Evolutionary conservation across 495 filamentous ascomycete genomes (phyloP).

Genomic region (Tetracladium marchalianum): DNA sequence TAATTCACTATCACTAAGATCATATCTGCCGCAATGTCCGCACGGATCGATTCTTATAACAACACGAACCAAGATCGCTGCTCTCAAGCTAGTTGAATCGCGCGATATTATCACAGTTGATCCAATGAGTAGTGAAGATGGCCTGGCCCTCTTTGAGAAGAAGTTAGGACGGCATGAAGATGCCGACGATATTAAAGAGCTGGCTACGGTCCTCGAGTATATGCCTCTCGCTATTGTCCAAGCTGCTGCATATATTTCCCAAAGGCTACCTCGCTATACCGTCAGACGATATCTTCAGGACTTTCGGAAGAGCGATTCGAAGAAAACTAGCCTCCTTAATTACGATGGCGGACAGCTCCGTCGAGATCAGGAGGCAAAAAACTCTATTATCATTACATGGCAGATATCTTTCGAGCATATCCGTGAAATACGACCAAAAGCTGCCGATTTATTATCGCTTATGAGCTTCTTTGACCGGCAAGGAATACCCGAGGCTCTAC

Average conservation of each 20-base stretch:
- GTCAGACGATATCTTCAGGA: conserved; percentile 26
- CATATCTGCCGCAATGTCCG: conserved; percentile 22
- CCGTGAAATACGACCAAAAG: conserved; percentile 17
- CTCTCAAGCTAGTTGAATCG: conserved; percentile 23
- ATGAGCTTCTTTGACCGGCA: conserved; percentile 29
- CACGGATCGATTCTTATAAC: conserved; percentile 33
- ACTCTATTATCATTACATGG: conserved; percentile 37
- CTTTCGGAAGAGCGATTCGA: conserved; percentile 27
- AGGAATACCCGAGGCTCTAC: conserved; percentile 23
- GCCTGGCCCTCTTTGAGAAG: conserved; percentile 27
- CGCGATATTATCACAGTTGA: conserved; percentile 29
- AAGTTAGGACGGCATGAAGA: conserved; percentile 22
- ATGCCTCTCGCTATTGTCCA: conserved; percentile 40
- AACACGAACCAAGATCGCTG: conserved; percentile 21
- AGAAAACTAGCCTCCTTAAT: conserved; percentile 28
- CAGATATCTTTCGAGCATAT: conserved; percentile 40
- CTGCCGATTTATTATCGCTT: conserved; percentile 28
- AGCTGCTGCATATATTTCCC: conserved; percentile 32
- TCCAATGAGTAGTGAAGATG: conserved; percentile 28
- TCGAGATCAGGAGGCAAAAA: conserved; percentile 30
- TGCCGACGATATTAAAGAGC: conserved; percentile 6
- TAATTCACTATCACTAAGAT: conserved; percentile 6
- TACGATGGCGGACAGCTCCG: conserved; percentile 26
- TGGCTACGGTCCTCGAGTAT: conserved; percentile 27
- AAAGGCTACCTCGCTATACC: conserved; percentile 18